phyloP scores from a whole-genome alignment of 345 rosid genomes.

The Citrus glauca region DNA sequence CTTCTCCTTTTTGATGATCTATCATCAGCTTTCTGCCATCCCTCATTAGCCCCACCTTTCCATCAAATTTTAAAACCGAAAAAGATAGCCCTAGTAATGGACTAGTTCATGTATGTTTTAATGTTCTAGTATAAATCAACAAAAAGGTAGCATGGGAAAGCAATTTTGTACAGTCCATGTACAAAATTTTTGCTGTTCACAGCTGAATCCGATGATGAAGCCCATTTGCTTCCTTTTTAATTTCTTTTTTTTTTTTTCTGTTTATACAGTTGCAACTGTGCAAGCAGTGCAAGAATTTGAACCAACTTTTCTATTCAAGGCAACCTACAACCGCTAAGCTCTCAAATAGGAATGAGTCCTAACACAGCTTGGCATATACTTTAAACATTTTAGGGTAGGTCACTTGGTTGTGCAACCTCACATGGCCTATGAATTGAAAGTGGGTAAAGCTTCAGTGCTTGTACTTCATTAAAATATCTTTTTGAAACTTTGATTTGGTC shows the following conservation, averaged over 20 bases:
- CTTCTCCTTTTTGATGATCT: not conserved
- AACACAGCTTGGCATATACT: constrained; percentile 15
- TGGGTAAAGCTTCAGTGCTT: not conserved
- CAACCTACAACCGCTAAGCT: constrained; percentile 15
- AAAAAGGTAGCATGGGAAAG: constrained; percentile 22
- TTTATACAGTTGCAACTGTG: constrained; percentile 15
- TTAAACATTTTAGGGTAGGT: constrained; percentile 25
- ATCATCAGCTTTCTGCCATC: constrained; percentile 1
- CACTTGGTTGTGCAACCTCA: constrained; percentile 27
- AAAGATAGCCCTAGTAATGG: not conserved
- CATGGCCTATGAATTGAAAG: constrained; percentile 19
- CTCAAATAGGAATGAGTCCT: constrained; percentile 11
- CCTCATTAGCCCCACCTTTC: constrained; percentile 4
- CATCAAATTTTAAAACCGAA: not conserved
- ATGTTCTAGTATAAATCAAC: not conserved
- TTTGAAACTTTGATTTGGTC: not conserved
- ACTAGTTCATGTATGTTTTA: constrained; percentile 15
- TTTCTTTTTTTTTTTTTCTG: not conserved
- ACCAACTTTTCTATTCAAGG: constrained; percentile 24
- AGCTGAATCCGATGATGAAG: not conserved
- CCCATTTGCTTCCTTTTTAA: not conserved
- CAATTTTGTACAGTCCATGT: not conserved
- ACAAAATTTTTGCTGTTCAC: not conserved
- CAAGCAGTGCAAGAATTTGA: constrained; percentile 4
- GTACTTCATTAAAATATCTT: not conserved